Base-by-base conservation (phyloP, 2,329 filamentous ascomycete species). In the Capronia epimyces region DNA sequence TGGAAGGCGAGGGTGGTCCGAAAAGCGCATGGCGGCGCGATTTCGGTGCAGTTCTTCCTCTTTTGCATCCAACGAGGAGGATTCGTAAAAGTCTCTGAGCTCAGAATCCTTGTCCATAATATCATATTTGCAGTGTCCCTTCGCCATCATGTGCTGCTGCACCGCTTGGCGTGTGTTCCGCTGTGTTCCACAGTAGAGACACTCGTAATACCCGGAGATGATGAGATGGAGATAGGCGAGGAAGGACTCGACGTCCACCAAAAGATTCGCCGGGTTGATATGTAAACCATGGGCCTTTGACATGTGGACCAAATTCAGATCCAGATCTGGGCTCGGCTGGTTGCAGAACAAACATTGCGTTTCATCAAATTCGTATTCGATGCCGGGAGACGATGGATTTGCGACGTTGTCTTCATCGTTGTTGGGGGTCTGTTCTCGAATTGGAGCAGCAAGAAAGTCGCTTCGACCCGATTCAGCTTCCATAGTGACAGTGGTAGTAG, bases 81-180 rank as follows among this genome's bases (percentile, higher is more conserved):
- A 59, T 8, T 73, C 65, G 46, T 71, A 76, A 45, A 75, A 74
- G 2, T 74, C 69, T 20, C 62, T 58, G 10, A 66, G 68, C 36
- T 75, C 71, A 0, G 66, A 64, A n/a, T 64, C 66, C 3, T 65
- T 55, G 2, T 63, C 60, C 0, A 72, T 57, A 25, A 72, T 57
- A 24, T 75, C 65, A 31, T 77, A 64, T 18, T 63, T 68, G 57
- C 75, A 78, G 50, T 79, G 75, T 0, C 73, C 71, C 42, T 74
- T 77, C 2, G 64, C 68, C 0, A 64, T 57, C 75, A 78, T 79
- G 47, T 79, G 78, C 29, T 77, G 74, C 54, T 76, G 74, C 0
- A 73, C 71, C 0, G 69, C 77, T 43, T 74, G 65, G 0, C 66
- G 64, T 0, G 71, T 75, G 0, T 62, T 61, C 25, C 73, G 67